Evolutionary conservation across 768 basidiomycete genomes (phyloP), one percentile per base, ranked within the genome.

Genomic region (Boletus sp.): DNA sequence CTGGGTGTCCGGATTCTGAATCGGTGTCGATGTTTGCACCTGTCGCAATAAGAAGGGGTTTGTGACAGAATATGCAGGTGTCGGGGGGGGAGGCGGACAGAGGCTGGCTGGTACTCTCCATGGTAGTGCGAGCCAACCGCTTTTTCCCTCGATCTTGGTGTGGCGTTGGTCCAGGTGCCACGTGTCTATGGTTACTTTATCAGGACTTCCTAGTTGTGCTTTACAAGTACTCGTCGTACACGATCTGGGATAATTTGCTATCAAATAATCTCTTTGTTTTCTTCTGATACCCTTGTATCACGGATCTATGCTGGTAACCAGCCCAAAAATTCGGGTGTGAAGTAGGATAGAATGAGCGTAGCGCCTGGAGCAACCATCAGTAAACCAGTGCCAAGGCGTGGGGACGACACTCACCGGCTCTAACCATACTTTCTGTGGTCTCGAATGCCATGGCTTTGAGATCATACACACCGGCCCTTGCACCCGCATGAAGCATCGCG

Each of bases 401-500:
- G 14, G 37, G 24, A 40, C 9, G 39, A 57, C 14, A 77, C 85
- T 59, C 66, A 87, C 94, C 94, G 32, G 97, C 96, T 40, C 97
- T 80, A 46, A 97, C 78, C 87, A 98, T 92, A 57, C 93, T 83
- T 41, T 98, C 94, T 3, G 85, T 83, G 8, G 84, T 88, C 77
- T 99, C 97, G 59, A 97, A 94, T 14, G 95, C 96, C 95, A 98
- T 95, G 28, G 83, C 82, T 61, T 83, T 87, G 57, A 98, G 76
- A 57, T 90, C 90, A 66, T 96, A 98, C n/a, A 98, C 90, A 11
- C 96, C 96, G 3, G 93, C 92, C 4, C 79, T 77, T 9, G 97
- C 97, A 36, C 95, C 97, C 0, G 97, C 96, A 54, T 90, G 88
- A 32, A 99, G 78, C 97, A 98, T 98, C 10, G 96, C 94, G 62